These are phyloP conservation scores for Simplicillium aogashimaense DNA, from an alignment of 2,329 filamentous ascomycete genomes.

Conservation along the genomic window DNA sequence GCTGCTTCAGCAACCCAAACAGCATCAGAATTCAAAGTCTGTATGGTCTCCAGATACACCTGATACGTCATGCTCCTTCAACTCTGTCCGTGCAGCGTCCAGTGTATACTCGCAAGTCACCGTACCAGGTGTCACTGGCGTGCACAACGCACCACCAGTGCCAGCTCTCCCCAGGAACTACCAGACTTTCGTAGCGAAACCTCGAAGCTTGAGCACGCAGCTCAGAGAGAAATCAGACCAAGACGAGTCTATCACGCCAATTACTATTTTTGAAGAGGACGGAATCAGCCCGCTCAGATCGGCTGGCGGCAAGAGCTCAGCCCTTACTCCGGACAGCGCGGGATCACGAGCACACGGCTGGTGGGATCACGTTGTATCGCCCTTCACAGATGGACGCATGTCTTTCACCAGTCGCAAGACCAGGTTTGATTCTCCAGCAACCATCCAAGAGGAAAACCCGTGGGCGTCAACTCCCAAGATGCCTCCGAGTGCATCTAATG, in stretches of 20 bases:
- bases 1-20: background rate
- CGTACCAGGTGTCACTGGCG: slow-evolving; percentile 18
- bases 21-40: slow-evolving; percentile 22
- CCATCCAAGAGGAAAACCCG: background rate
- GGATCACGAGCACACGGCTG: slow-evolving; percentile 56
- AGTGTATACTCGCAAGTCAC: slow-evolving; percentile 53
- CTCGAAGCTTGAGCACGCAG: slow-evolving; percentile 26
- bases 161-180: slow-evolving; percentile 43
- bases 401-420: slow-evolving; percentile 31
- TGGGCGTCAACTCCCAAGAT: slow-evolving; percentile 7
- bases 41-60: slow-evolving; percentile 55
- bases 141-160: slow-evolving; percentile 44
- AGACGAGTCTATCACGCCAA: slow-evolving; percentile 44
- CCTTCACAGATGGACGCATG: slow-evolving; percentile 42
- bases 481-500: slow-evolving; percentile 2
- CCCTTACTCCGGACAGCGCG: slow-evolving; percentile 35
- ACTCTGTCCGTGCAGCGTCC: slow-evolving; percentile 34
- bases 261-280: slow-evolving; percentile 64
- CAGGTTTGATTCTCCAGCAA: slow-evolving; percentile 19
- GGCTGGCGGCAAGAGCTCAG: slow-evolving; percentile 24
- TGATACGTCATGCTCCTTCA: slow-evolving; percentile 33
- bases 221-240: slow-evolving; percentile 18
- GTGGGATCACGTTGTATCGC: slow-evolving; percentile 71
- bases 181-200: slow-evolving; percentile 18
- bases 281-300: slow-evolving; percentile 33